Base-by-base conservation (phyloP, 129 eudicot species). In the Flaveria sonorensis region DNA sequence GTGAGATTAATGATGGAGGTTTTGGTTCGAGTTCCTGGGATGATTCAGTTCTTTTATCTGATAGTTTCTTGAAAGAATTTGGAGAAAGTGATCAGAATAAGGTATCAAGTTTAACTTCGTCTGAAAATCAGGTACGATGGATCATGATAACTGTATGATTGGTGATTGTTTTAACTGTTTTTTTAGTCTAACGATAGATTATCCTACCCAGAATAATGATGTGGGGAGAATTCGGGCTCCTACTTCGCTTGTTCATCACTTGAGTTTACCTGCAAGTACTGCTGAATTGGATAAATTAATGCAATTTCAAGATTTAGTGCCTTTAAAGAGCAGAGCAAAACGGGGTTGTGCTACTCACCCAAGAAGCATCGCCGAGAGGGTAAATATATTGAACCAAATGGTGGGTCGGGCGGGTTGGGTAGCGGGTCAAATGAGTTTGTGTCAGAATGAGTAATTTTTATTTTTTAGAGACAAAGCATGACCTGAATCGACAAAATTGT, bases 331-430 rank as follows among this genome's bases (percentile, higher is more conserved):
- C 48, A 81, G 97, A 76, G 99, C 99, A 5, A 95, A 91, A 79
- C 75, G 98, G 81, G 98, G 98, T 47, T 90, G 86, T 75, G 98
- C 98, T 42, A 94, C 98, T 81, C 99, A 95, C 77, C 99, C 97
- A 12, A 85, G 97, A 28, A 95, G 99, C 84, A 91, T 95, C 53
- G 99, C 97, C 1, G 99, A 94, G 82, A 86, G 99, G 92, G 97
- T 94, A 86, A 79, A 43, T 20, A 69, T 59, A 67, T 24, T 32
- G 51, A 11, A 42, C 60, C 19, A 77, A 14, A 67, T 46, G 51
- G 32, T 15, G 48, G 76, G 32, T 19, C 4, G 11, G 43, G 45
- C 1, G 45, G 68, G 68, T 14, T 62, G 45, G 45, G 21, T 62
- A 62, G 30, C 45, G 2, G 20, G 68, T 62, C 46, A 28, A 63